Base-by-base conservation (phyloP, 257 asterid genomes). In the Nicotiana noctiflora region DNA sequence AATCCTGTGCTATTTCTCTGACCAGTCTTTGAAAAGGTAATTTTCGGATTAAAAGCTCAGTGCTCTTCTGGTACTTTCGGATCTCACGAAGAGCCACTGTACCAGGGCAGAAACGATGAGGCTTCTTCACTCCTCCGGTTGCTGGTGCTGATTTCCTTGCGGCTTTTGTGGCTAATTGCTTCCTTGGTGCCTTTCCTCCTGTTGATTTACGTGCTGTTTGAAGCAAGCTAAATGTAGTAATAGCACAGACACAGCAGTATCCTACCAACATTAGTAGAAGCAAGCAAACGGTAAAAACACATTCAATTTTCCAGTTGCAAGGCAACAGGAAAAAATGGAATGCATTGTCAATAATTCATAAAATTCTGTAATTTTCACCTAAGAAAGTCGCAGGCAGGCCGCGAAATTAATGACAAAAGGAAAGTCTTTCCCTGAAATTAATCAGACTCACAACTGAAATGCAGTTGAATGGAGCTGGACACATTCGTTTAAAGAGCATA, bases 21-120 rank as follows among this genome's bases (percentile, higher is more conserved):
- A 40, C 49, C 49, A 40, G 0, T 40, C 57, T 40, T 6, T 68
- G 77, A 21, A 68, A 68, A 0, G 57, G 77, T 19, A 68, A 27
- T n/a, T 68, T 68, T 12, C 77, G 10, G 56, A 68, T 68, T 51
- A 68, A 12, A 2, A 68, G 19, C 34, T 68, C 57, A 0, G 57
- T 68, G 9, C 77, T 68, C 77, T 68, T 68, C n/a, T 68, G 77
- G 34, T 68, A 40, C 77, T 68, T 68, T 11, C 77, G 57, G 57
- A 68, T 68, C 56, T 68, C 77, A 68, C 56, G 77, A 40, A 68
- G 56, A 11, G 77, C 77, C 0, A 68, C 77, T 19, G 77, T 68
- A 37, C 77, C 77, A 5, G 77, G 77, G 23, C n/a, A 57, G 77
- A 68, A 68, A 19, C 56, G 77, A 6, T 68, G 56, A 68, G 56